Evolutionary conservation across 164 flowering plant species (phyloP).

Genomic region (Brasenia schreberi): DNA sequence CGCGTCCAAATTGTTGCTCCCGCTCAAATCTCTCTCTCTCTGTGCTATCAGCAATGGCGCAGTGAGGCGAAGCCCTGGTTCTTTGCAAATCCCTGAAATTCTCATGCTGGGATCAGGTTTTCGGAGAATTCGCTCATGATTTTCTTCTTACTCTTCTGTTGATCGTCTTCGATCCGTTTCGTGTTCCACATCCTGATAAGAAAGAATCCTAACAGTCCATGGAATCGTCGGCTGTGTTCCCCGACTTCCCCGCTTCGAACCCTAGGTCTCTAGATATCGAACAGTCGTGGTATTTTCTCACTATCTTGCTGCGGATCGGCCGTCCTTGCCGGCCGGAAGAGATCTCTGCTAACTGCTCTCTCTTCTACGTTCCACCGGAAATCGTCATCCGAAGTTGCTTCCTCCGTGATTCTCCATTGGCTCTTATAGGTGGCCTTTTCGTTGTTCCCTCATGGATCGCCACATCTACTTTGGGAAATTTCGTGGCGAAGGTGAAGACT

Average conservation of each 20-base stretch:
- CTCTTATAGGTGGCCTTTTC: conserved; percentile 7
- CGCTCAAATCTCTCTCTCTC: conserved; percentile 2
- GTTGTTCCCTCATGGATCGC: conserved; percentile 19
- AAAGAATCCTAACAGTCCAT: background rate
- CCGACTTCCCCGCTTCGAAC: background rate
- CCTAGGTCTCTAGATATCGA: conserved; percentile 8
- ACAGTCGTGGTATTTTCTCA: conserved; percentile 25
- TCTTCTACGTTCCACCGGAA: conserved; percentile 16
- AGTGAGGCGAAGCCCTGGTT: background rate
- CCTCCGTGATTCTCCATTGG: conserved; percentile 31
- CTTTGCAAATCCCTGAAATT: conserved; percentile 3
- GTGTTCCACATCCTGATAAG: background rate
- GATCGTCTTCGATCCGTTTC: background rate
- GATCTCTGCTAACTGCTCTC: conserved; percentile 18
- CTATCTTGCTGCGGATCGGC: conserved; percentile 17
- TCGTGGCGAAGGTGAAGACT: conserved; percentile 2
- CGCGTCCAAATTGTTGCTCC: conserved; percentile 1
- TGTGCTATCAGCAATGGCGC: background rate
- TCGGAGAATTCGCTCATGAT: background rate
- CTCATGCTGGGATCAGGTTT: background rate
- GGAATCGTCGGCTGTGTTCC: background rate
- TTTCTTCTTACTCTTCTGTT: background rate
- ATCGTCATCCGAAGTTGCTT: conserved; percentile 24
- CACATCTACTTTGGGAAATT: conserved; percentile 7
- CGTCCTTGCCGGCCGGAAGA: conserved; percentile 21